Evolutionary conservation across 2,329 filamentous ascomycete species (phyloP), one percentile per base, ranked within the genome.

Genomic region (Colletotrichum noveboracense): DNA sequence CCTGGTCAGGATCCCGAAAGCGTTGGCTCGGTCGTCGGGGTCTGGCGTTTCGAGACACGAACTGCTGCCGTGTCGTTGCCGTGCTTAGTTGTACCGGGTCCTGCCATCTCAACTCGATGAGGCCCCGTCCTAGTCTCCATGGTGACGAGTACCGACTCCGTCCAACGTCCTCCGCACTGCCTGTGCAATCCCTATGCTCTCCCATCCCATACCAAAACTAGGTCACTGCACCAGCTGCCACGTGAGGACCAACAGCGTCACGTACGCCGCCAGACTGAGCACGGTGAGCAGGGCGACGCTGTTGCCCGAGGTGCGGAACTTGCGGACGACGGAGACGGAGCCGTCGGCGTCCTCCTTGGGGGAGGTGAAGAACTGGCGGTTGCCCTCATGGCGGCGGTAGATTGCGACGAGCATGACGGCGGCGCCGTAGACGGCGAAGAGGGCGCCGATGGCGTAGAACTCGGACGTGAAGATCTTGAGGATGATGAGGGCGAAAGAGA

Each of bases 381-480:
- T 98, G 73, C 97, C 96, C 85, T 98, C 95, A 82, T 96, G 95
- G 70, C 97, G 92, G 74, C 97, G 91, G 85, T 97, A 97, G 70
- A 95, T 88, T 80, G 95, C 94, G 75, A 97, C 95, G 30, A 95
- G 88, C 82, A 98, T 88, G 64, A 99, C 91, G 8, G 95, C 95
- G 5, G 93, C 93, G 14, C 96, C 97, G 82, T 98, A 98, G 65
- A 95, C 93, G 58, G 97, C 96, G 83, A 98, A 98, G 36, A 99
- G 89, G 8, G 97, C 97, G n/a, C 97, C 97, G 77, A 98, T 98
- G 79, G 94, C 93, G 86, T 98, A 98, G 88, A 99, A 98, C 83
- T 98, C 97, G 68, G 93, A 91, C 10, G 96, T 98, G 87, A 99
- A 98, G 85, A 99, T 97, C 87, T 97, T 98, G 79, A 98, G 92